phyloP scores from a whole-genome alignment of 73 alveolate species.

The Vitrella brassicaformis region DNA sequence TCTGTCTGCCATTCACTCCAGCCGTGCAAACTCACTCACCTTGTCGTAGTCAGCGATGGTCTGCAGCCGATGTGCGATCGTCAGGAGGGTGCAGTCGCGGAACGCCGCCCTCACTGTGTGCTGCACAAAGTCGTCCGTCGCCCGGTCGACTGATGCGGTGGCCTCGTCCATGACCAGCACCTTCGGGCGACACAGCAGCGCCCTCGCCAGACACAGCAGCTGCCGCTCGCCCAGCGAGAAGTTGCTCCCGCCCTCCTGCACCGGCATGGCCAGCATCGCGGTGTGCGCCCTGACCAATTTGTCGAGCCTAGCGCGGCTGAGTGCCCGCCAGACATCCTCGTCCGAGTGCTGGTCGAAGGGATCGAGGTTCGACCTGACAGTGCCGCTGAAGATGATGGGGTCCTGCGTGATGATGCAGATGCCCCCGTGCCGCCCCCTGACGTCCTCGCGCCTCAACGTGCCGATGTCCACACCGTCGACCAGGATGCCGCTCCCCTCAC shows the following conservation, averaged over 20 bases:
- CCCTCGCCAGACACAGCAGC: slow-evolving; percentile 29
- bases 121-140: slow-evolving; percentile 22
- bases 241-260: not conserved
- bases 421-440: slow-evolving; percentile 14
- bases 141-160: slow-evolving; percentile 26
- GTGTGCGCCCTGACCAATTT: not conserved
- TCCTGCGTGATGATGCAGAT: slow-evolving; percentile 48
- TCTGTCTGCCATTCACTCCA: no score
- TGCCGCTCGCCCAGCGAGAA: slow-evolving; percentile 25
- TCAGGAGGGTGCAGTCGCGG: slow-evolving; percentile 8
- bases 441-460: not conserved
- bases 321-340: not conserved
- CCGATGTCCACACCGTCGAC: slow-evolving; percentile 1
- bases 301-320: slow-evolving; percentile 8
- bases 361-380: slow-evolving; percentile 70
- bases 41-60: slow-evolving; percentile 31
- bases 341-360: slow-evolving; percentile 45
- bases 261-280: not conserved
- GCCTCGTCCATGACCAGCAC: slow-evolving; percentile 32
- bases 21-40: not conserved
- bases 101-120: slow-evolving; percentile 3
- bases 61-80: slow-evolving; percentile 24
- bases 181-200: slow-evolving; percentile 17
- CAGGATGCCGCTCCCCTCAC: not conserved
- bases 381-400: slow-evolving; percentile 66